phyloP scores from a whole-genome alignment of 371 early-diverging fungal species.

The Actinomortierella wolfii region DNA sequence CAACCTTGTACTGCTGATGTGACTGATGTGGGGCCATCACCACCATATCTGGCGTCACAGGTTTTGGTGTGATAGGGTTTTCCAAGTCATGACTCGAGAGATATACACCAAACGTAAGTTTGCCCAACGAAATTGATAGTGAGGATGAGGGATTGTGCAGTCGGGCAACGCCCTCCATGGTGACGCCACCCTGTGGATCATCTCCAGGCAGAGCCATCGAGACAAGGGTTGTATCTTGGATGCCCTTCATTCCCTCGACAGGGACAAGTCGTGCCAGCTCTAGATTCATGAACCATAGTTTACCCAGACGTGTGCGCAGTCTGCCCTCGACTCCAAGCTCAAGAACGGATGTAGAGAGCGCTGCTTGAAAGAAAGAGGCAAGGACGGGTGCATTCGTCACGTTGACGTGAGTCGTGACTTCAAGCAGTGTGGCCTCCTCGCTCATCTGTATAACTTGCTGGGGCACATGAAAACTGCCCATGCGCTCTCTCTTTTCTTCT shows the following conservation, averaged over 20 bases:
- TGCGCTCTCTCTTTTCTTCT: conserved; percentile 5
- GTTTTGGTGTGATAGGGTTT: background rate
- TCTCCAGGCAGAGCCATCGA: conserved; percentile 34
- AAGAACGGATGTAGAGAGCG: conserved; percentile 16
- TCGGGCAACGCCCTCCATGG: conserved; percentile 30
- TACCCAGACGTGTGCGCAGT: conserved; percentile 17
- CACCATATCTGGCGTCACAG: too few relatives aligned
- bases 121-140: conserved; percentile 26
- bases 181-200: conserved; percentile 36
- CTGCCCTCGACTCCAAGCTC: conserved; percentile 23
- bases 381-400: conserved; percentile 30
- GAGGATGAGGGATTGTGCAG: conserved; percentile 33
- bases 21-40: too few relatives aligned
- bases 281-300: conserved; percentile 30
- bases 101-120: conserved; percentile 37
- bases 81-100: conserved; percentile 5
- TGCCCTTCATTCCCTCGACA: conserved; percentile 33
- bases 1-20: conserved; percentile 33
- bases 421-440: conserved; percentile 10
- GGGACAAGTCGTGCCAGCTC: conserved; percentile 13
- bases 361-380: conserved; percentile 28
- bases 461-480: conserved; percentile 32
- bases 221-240: conserved; percentile 28
- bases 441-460: conserved; percentile 34
- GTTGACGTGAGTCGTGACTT: conserved; percentile 26